Evolutionary conservation across 2,329 filamentous ascomycete species (phyloP), one percentile per base, ranked within the genome.

Genomic region (Fusarium vanettenii): DNA sequence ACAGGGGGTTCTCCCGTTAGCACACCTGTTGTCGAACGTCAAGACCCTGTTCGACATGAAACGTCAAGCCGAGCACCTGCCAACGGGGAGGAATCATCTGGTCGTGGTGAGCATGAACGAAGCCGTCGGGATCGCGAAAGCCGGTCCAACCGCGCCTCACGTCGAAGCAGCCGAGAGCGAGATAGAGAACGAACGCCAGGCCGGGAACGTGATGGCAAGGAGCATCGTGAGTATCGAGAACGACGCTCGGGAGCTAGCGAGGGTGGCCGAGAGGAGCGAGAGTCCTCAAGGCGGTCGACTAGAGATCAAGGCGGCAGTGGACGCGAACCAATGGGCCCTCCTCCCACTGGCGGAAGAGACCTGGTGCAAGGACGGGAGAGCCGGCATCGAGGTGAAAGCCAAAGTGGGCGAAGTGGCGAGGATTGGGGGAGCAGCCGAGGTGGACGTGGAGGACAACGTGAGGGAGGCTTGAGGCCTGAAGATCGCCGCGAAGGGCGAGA

Each of bases 1-100:
- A 87, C 87, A 1, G 88, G 89, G 25, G 87, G 86, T 20, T 89
- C 89, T 27, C 87, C 86, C 22, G 83, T 84, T 22, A 83, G 83
- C 57, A 89, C 88, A 4, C 87, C 88, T 0, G 78, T 83, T 5
- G 85, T 87, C 25, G 89, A 90, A 69, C 85, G 86, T 0, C 80
- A 83, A 31, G 87, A 90, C 41, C 81, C 85, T 9, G 75, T 85
- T 14, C 83, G 86, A 27, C 82, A 85, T 8, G 83, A 82, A 25
- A 72, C 79, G 6, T 80, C 81, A 59, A 79, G 83, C 73, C 80
- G 85, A 70, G 74, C 79, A 45, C 69, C 79, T 52, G 62, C 79
- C 7, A 82, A 81, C 35, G 82, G 79, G 14, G 81, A 81, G 4
- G 80, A 85, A 6, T 52, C 65, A 2, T 67, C 77, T n/a, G 64